Evolutionary conservation across 2,329 filamentous ascomycete genomes (phyloP).

Genomic region (Paecilomyces dactylethromorphus): DNA sequence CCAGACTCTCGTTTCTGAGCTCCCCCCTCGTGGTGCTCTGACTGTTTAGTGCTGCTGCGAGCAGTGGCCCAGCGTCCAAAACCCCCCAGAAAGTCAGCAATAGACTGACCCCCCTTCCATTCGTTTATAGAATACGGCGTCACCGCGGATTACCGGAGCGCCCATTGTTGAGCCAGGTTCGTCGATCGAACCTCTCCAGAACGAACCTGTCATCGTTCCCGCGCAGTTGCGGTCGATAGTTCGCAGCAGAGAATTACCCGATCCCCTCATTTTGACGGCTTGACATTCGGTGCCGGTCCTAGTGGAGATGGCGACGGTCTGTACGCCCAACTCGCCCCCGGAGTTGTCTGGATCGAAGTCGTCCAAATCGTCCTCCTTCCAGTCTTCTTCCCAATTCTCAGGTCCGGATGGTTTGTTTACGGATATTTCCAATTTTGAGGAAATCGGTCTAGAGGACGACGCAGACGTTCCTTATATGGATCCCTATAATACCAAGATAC

Average conservation of each 20-base stretch:
- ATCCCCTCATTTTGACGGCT: constrained; percentile 2
- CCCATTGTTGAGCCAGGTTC: background rate
- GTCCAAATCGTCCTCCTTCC: constrained; percentile 83
- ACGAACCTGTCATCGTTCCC: background rate
- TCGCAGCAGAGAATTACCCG: background rate
- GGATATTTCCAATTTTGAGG: constrained; percentile 82
- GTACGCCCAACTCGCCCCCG: constrained; percentile 61
- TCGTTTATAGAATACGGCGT: background rate
- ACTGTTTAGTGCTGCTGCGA: background rate
- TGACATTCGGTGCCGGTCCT: constrained; percentile 3
- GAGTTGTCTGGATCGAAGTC: constrained; percentile 81
- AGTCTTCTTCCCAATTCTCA: constrained; percentile 67
- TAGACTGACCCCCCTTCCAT: background rate
- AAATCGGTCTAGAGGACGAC: constrained; percentile 79
- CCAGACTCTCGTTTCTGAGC: constrained; percentile 4
- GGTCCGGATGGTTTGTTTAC: constrained; percentile 60
- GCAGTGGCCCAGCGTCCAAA: background rate
- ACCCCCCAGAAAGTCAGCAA: background rate
- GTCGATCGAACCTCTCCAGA: constrained; percentile 10
- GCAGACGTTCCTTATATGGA: constrained; percentile 26
- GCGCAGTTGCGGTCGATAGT: background rate
- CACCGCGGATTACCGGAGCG: background rate
- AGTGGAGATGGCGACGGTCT: constrained; percentile 37
- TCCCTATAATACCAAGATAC: background rate
- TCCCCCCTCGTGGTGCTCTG: background rate